phyloP scores from a whole-genome alignment of 148 eudicot genomes.

The Nyssa sinensis region DNA sequence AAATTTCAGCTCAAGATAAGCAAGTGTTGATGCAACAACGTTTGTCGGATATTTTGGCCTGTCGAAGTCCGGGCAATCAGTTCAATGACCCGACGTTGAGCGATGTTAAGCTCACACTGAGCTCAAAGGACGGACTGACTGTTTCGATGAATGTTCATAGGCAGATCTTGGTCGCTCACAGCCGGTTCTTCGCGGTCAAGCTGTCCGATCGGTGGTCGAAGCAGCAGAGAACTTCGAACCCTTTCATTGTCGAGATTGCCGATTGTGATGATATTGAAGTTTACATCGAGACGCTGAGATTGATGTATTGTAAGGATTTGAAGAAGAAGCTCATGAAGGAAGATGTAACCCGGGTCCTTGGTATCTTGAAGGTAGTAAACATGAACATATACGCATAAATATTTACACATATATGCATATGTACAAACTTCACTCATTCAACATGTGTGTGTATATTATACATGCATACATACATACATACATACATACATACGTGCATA shows the following conservation, averaged over 20 bases:
- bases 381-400: not conserved
- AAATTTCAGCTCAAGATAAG: constrained; percentile 24
- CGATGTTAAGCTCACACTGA: constrained; percentile 68
- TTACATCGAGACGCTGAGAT: constrained; percentile 68
- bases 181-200: constrained; percentile 65
- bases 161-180: constrained; percentile 62
- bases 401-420: not conserved
- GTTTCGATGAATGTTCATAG: constrained; percentile 61
- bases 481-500: not conserved
- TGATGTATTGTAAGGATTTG: constrained; percentile 92
- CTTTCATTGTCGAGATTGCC: constrained; percentile 60
- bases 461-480: not conserved
- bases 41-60: constrained; percentile 39
- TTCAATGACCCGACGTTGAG: constrained; percentile 64
- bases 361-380: constrained; percentile 73
- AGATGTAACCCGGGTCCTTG: constrained; percentile 79
- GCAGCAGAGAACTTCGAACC: constrained; percentile 26
- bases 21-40: constrained; percentile 51
- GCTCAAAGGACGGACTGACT: constrained; percentile 61
- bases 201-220: constrained; percentile 33
- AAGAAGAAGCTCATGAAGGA: constrained; percentile 72
- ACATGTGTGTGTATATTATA: too few species aligned
- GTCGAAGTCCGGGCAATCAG: constrained; percentile 57
- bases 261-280: constrained; percentile 96
- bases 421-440: too few species aligned